These are phyloP conservation scores for Metschnikowia dekortorum DNA, from an alignment of 805 yeast species.

Conservation along the genomic window DNA sequence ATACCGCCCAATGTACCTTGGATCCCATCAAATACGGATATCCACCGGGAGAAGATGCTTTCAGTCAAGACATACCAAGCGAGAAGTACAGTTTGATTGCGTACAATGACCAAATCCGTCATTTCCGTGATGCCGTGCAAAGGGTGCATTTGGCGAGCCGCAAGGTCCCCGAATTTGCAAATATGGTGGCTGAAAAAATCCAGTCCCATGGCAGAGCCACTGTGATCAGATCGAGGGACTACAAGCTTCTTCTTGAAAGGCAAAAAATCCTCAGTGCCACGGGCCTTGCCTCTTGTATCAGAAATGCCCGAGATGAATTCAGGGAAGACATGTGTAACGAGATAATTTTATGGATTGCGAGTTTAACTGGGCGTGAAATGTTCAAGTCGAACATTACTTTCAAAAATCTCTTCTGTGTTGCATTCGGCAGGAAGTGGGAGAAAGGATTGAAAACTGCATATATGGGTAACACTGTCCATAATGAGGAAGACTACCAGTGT, in stretches of 20 bases:
- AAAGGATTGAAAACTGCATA: constrained; percentile 38
- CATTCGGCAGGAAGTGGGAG: constrained; percentile 60
- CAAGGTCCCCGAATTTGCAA: constrained; percentile 60
- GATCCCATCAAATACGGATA: constrained; percentile 42
- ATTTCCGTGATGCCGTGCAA: constrained; percentile 68
- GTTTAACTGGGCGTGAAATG: constrained; percentile 51
- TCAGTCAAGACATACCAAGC: constrained; percentile 32
- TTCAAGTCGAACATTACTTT: constrained; percentile 44
- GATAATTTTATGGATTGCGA: constrained; percentile 61
- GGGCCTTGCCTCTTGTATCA: constrained; percentile 62
- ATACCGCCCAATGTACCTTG: constrained; percentile 29
- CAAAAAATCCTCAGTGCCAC: constrained; percentile 57
- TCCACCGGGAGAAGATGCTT: constrained; percentile 31
- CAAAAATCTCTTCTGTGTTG: constrained; percentile 50
- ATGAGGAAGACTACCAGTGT: constrained; percentile 18
- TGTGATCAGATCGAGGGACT: constrained; percentile 54
- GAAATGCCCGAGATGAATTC: constrained; percentile 64
- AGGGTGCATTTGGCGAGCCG: constrained; percentile 60
- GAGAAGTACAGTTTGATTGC: constrained; percentile 52
- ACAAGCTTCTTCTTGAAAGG: constrained; percentile 47
- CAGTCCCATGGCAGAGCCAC: constrained; percentile 65
- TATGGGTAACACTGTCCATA: background rate
- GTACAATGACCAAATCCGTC: constrained; percentile 78
- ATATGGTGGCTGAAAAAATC: constrained; percentile 64
- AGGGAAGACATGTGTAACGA: constrained; percentile 80